These are phyloP conservation scores for Hyphopichia fennica DNA, from an alignment of 1,139 yeast species.

Conservation along the genomic window DNA sequence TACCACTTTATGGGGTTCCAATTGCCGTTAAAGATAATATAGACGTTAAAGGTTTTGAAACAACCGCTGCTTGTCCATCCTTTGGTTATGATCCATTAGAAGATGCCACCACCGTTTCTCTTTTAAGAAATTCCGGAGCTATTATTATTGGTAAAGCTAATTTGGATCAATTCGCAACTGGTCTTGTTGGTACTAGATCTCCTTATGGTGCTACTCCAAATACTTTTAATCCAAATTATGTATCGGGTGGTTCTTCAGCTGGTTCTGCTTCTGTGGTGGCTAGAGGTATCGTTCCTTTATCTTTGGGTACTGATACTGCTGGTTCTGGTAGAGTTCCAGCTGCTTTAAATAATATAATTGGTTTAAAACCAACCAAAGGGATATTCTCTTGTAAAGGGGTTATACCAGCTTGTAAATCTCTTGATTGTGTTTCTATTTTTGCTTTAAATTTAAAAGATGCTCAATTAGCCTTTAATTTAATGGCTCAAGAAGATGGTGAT, in stretches of 20 bases:
- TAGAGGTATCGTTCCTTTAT: constrained; percentile 81
- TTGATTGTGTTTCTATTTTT: constrained; percentile 89
- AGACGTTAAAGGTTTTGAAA: constrained; percentile 75
- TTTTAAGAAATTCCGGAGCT: constrained; percentile 82
- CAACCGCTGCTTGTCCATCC: constrained; percentile 96
- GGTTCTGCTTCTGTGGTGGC: constrained; percentile 94
- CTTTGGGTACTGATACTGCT: constrained; percentile 97
- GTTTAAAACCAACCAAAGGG: constrained; percentile 91
- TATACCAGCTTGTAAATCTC: constrained; percentile 94
- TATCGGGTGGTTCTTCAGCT: constrained; percentile 92
- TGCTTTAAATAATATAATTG: constrained; percentile 86
- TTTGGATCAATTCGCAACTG: constrained; percentile 95
- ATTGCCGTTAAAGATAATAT: constrained; percentile 93
- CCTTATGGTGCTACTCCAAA: constrained; percentile 89
- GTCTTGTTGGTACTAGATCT: constrained; percentile 90
- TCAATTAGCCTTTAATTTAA: constrained; percentile 65
- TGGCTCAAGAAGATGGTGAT: constrained; percentile 72
- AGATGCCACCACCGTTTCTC: constrained; percentile 73
- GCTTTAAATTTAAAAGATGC: constrained; percentile 80
- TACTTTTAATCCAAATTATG: constrained; percentile 73
- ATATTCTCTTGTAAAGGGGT: constrained; percentile 83
- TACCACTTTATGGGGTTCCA: constrained; percentile 88
- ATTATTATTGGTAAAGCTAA: constrained; percentile 90
- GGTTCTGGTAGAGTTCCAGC: constrained; percentile 99
- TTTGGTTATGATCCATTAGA: constrained; percentile 63